Evolutionary conservation across 1,139 yeast species (phyloP), one percentile per base, ranked within the genome.

Genomic region (Zygosaccharomyces sapae): DNA sequence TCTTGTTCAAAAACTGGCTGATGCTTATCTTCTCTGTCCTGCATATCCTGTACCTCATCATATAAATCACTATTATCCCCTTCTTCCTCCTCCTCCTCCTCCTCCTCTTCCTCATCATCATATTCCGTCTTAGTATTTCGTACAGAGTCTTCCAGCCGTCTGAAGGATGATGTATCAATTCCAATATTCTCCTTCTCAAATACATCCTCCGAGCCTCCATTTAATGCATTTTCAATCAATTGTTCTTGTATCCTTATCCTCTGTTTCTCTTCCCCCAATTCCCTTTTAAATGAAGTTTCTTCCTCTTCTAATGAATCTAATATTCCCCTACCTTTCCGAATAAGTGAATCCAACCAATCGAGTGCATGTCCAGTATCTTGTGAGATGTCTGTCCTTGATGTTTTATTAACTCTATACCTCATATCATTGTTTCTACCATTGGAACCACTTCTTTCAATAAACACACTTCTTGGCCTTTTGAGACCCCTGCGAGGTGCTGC

Each of bases 341-440:
- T 74, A 40, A 80, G 62, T 4, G 72, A 68, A 38, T 73, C 72
- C 30, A 81, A 73, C 86, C 86, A 81, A 18, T 67, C 60, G 7
- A 76, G 66, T n/a, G 46, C 48, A 18, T 47, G 33, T 6, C 47
- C 41, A 35, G 41, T 43, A 10, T 47, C 45, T 10, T 24, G 40
- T 3, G 40, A 37, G 7, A 37, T 24, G 10, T 24, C 20, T 25
- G 40, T 8, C n/a, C 20, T 37, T 24, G 33, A 24, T n/a, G 12
- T 37, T 13, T 24, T 37, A n/a, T 25, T n/a, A 47, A 40, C 34
- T 41, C 43, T 45, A 41, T 50, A 43, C 13, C 35, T 36, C 16
- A 41, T 29, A 24, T 42, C 33, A 13, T 33, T 33, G 12, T 45
- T 38, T 24, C 33, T 30, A 9, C 10, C 35, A 29, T 35, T 31